Percentiles rank a stretch among this genome's conserved stretches.
Conservation (phyloP, 495 filamentous ascomycete species). For the Baudoinia panamericana region DNA sequence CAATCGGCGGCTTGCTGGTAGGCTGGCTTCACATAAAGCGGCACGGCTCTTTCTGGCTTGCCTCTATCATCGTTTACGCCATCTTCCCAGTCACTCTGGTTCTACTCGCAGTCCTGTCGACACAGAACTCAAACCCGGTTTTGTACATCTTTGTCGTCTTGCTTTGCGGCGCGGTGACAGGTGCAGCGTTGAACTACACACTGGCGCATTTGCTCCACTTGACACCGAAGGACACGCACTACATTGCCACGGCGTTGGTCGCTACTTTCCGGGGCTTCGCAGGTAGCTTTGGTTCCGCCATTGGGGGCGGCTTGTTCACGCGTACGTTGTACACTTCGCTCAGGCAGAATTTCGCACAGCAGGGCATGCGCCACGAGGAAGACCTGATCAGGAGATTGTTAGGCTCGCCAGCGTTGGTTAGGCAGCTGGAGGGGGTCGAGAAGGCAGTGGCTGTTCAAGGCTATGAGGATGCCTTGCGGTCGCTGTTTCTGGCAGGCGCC, state of each 20-base stretch:
- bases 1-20: slow-evolving; percentile 51
- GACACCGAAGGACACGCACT: slow-evolving; percentile 47
- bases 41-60: slow-evolving; percentile 49
- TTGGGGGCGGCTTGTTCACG: slow-evolving; percentile 62
- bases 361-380: slow-evolving; percentile 33
- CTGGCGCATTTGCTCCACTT: slow-evolving; percentile 62
- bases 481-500: slow-evolving; percentile 45
- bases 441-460: slow-evolving; percentile 46
- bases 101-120: slow-evolving; percentile 38
- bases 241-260: slow-evolving; percentile 55
- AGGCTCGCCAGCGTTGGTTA: slow-evolving; percentile 54
- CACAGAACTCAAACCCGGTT: slow-evolving; percentile 30
- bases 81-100: slow-evolving; percentile 42
- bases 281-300: slow-evolving; percentile 60
- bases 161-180: slow-evolving; percentile 54
- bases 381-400: slow-evolving; percentile 50
- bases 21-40: slow-evolving; percentile 59
- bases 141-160: slow-evolving; percentile 46
- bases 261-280: slow-evolving; percentile 64
- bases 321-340: slow-evolving; percentile 45
- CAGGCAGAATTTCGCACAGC: slow-evolving; percentile 43
- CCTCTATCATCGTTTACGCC: slow-evolving; percentile 40
- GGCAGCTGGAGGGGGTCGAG: slow-evolving; percentile 39
- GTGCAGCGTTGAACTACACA: slow-evolving; percentile 61
- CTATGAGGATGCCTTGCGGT: slow-evolving; percentile 46